A percentile compares a stretch with the other conserved stretches of the same genome.
phyloP scores from a whole-genome alignment of 441 rosid genomes.

The Hypseocharis bilobata region DNA sequence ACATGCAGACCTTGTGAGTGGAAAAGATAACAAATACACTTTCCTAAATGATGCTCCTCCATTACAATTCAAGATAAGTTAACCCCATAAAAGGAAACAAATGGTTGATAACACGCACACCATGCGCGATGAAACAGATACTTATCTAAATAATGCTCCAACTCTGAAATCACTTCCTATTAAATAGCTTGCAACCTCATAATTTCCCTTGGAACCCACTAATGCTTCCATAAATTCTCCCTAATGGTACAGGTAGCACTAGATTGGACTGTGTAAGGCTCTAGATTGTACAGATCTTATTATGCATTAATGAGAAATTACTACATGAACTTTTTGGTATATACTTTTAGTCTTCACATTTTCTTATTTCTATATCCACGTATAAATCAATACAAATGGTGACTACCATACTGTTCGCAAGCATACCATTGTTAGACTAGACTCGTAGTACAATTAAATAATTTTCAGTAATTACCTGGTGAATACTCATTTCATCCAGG shows the following conservation, averaged over 20 bases:
- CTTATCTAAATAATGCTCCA: not conserved
- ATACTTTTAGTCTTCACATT: not conserved
- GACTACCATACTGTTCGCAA: not conserved
- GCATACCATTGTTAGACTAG: not conserved
- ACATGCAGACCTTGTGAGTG: too few species aligned
- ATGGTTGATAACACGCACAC: too few species aligned
- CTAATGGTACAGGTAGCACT: not conserved
- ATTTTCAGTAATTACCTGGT: constrained; percentile 48
- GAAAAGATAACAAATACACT: too few species aligned
- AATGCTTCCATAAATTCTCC: not conserved
- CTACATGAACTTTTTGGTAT: not conserved
- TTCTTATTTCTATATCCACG: not conserved
- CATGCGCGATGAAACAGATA: too few species aligned
- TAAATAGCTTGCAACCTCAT: not conserved
- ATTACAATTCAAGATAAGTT: too few species aligned
- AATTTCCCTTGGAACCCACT: not conserved
- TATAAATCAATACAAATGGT: not conserved
- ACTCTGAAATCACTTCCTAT: not conserved
- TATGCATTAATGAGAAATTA: not conserved
- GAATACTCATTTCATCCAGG: constrained; percentile 80
- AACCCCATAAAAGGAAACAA: too few species aligned
- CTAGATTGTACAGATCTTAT: not conserved
- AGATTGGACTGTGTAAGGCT: not conserved
- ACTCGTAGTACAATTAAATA: not conserved
- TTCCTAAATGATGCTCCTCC: too few species aligned